Base-by-base conservation (phyloP, 1,139 yeast species). In the Geotrichum siamense region DNA sequence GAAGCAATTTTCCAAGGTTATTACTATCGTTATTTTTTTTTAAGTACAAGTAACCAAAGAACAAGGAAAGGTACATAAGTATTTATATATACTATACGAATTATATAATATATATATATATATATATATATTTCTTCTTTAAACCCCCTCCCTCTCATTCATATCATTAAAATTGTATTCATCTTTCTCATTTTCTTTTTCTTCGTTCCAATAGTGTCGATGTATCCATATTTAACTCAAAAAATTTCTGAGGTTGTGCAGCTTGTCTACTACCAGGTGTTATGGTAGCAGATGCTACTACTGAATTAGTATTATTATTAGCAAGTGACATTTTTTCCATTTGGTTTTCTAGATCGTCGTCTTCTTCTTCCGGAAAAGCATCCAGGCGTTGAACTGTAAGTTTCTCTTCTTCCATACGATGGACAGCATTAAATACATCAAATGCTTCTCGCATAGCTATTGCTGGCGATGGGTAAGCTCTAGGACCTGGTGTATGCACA, bases 371-470 rank as follows among this genome's bases (percentile, higher is more conserved):
- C 8, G 28, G 40, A 16, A 46, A 33, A 50, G 25, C 40, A 53
- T 48, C 48, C 59, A 47, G 44, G 58, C 55, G 43, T 51, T 9
- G n/a, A 12, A 35, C 36, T n/a, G 25, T 33, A 51, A 19, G 69
- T 78, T 80, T 81, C 58, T 86, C 96, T 64, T 85, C 95, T 32
- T 89, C 95, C 71, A 78, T 78, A 62, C 98, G 79, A 60, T 87
- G 95, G 6, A 91, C 94, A 0, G 96, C 96, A 48, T 93, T 80
- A 16, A 95, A 82, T 13, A 91, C 83, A 59, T 91, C 98, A 64
- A 89, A 89, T 8, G 95, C 96, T 57, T 91, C 98, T 55, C 87
- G 81, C 70, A 91, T 75, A 0, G 94, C 94, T 0, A 93, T 93
- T 5, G 93, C 95, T 3, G 96, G 96, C 1, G 95, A 81, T 55